A percentile compares a stretch with the other conserved stretches of the same genome.
Evolutionary conservation across 1,139 yeast genomes (phyloP).

Genomic region (Candida sp.): DNA sequence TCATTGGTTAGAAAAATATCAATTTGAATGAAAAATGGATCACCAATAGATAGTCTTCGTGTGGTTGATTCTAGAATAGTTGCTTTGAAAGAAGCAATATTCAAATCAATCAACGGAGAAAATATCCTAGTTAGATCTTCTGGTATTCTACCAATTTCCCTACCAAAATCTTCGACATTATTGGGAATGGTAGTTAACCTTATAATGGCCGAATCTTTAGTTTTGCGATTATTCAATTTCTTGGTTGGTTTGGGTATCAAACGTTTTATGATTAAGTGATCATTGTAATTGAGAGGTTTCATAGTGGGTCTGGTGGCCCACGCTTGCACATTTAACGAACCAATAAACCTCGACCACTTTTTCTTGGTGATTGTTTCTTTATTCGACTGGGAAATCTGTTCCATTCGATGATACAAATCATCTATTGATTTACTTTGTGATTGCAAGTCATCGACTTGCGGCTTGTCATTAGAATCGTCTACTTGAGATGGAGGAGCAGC

Average conservation of each 20-base stretch:
- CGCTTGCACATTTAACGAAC: conserved; percentile 69
- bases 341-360: conserved; percentile 47
- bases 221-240: conserved; percentile 14
- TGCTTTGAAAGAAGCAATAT: conserved; percentile 53
- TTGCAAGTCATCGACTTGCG: conserved; percentile 2
- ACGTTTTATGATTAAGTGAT: conserved; percentile 38
- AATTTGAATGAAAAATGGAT: conserved; percentile 59
- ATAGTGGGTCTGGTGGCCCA: conserved; percentile 82
- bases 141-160: conserved; percentile 78
- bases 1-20: conserved; percentile 55
- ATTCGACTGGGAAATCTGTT: conserved; percentile 9
- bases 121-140: conserved; percentile 70
- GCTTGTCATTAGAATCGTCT: conserved; percentile 7
- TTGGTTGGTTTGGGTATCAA: conserved; percentile 26
- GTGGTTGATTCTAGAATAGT: conserved; percentile 59
- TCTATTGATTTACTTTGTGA: conserved; percentile 9
- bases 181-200: conserved; percentile 26
- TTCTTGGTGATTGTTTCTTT: conserved; percentile 11
- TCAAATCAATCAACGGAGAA: conserved; percentile 61
- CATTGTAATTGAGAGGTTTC: conserved; percentile 48
- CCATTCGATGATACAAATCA: conserved; percentile 13
- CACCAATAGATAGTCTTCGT: conserved; percentile 66
- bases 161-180: conserved; percentile 17
- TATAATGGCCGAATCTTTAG: conserved; percentile 30
- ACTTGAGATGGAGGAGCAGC: neutral